Base-by-base conservation (phyloP, 768 basidiomycete genomes). In the Lanmaoa rubissima region DNA sequence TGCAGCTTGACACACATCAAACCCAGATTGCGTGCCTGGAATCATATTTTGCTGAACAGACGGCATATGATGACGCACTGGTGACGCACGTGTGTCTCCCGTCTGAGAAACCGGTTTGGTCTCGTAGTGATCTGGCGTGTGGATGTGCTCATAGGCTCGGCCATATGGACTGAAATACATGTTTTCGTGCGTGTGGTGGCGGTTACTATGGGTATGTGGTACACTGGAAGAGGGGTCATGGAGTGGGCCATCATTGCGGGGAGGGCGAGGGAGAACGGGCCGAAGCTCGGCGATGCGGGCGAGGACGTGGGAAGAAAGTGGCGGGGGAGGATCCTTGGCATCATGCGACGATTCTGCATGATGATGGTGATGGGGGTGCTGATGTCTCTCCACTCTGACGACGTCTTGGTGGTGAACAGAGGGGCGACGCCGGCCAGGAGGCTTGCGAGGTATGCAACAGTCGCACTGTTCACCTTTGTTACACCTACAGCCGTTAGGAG, bases 201-300 rank as follows among this genome's bases (percentile, higher is more conserved):
- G 79, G 52, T 61, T 59, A 13, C 67, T 49, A 51, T 79, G 76
- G 17, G 71, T 72, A 51, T 79, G 77, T 49, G 76, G 70, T n/a
- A 73, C 48, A 49, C 71, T 74, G 8, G 76, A 73, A 6, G 83
- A 79, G 17, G 83, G 79, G 59, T 79, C 70, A 60, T 83, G 83
- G 17, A 78, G 52, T 44, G 76, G 75, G 4, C 80, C 77, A 32
- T 69, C 68, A 26, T 51, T 64, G 26, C 67, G 64, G 32, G 76
- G 59, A 16, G 85, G 85, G 11, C 84, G 83, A 5, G 89, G 89
- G 36, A 88, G 81, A 19, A 90, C 84, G 3, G 87, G 86, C 8
- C 88, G 84, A 53, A 86, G 74, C 61, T 85, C 83, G 9, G 84
- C 79, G 46, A 86, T 81, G 55, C 85, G 83, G 9, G 80, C 82